phyloP scores from a whole-genome alignment of 805 yeast genomes.

The Ogataea methylovora region DNA sequence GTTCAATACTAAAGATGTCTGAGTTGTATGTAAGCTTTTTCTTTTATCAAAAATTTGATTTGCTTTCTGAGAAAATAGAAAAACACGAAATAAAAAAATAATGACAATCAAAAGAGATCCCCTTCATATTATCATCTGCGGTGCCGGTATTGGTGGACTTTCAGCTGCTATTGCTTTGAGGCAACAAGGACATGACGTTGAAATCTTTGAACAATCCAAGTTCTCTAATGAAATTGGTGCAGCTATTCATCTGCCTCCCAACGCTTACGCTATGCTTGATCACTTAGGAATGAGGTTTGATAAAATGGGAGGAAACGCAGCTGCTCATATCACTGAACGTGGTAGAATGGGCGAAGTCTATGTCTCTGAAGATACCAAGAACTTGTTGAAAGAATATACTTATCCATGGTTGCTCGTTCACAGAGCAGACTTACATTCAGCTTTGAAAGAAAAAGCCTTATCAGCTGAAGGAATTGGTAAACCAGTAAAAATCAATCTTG shows the following conservation, averaged over 20 bases:
- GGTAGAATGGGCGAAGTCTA: slow-evolving; percentile 18
- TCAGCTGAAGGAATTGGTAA: slow-evolving; percentile 14
- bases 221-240: slow-evolving; percentile 26
- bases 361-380: slow-evolving; percentile 20
- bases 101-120: no score
- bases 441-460: slow-evolving; percentile 15
- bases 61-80: no score
- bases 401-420: slow-evolving; percentile 23
- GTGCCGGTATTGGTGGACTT: slow-evolving; percentile 23
- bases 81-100: no score
- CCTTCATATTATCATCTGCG: no score
- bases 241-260: slow-evolving; percentile 23
- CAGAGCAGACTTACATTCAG: slow-evolving; percentile 19
- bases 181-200: slow-evolving; percentile 20
- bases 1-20: no score
- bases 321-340: slow-evolving; percentile 16
- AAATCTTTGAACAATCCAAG: slow-evolving; percentile 21
- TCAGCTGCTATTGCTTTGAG: slow-evolving; percentile 19
- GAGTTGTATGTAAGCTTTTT: no score
- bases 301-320: slow-evolving; percentile 18
- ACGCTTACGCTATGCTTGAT: slow-evolving; percentile 21
- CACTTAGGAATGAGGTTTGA: slow-evolving; percentile 20
- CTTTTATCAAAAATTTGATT: no score
- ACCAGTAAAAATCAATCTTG: slow-evolving; percentile 16
- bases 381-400: slow-evolving; percentile 20